Base-by-base conservation (phyloP, 768 basidiomycete genomes). In the Kwoniella pini region DNA sequence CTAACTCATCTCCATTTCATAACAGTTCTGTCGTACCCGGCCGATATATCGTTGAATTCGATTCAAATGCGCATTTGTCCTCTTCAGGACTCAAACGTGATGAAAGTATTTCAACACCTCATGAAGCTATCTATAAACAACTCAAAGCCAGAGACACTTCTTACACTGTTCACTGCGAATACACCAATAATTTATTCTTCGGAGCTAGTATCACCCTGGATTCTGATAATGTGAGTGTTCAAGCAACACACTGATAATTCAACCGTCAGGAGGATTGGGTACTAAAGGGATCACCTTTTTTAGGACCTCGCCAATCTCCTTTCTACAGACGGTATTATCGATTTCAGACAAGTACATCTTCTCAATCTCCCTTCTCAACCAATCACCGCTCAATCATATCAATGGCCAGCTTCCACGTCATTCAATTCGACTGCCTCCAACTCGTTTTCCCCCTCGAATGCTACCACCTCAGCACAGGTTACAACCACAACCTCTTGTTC, bases 1-100 rank as follows among this genome's bases (percentile, higher is more conserved):
- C n/a, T n/a, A n/a, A n/a, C n/a, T n/a, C n/a, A n/a, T n/a, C n/a
- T n/a, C n/a, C n/a, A n/a, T n/a, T n/a, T n/a, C n/a, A n/a, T n/a
- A n/a, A n/a, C n/a, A n/a, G 62, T 1, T 54, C 57, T 1, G 33
- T 69, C 51, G 76, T 84, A 12, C 78, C 82, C 11, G 83, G 84
- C 72, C 82, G 81, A 61, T 86, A 84, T 65, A 84, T 86, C 56
- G 80, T 87, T 54, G 85, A 87, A 65, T 81, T 86, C 17, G 82
- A 84, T 50, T 63, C 42, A 38, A 78, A 39, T 10, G 68, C 72
- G 11, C 60, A 74, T 44, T 54, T 71, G 7, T 22, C 31, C 36
- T 61, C 53, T 22, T 57, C 61, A 4, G 40, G 53, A 3, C 6
- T 53, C 24, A 62, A 65, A 45, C 54, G 67, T 44, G 44, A 48